These are phyloP conservation scores for Globisporangium parvum DNA, from an alignment of 352 stramenopile genomes.

Conservation along the genomic window DNA sequence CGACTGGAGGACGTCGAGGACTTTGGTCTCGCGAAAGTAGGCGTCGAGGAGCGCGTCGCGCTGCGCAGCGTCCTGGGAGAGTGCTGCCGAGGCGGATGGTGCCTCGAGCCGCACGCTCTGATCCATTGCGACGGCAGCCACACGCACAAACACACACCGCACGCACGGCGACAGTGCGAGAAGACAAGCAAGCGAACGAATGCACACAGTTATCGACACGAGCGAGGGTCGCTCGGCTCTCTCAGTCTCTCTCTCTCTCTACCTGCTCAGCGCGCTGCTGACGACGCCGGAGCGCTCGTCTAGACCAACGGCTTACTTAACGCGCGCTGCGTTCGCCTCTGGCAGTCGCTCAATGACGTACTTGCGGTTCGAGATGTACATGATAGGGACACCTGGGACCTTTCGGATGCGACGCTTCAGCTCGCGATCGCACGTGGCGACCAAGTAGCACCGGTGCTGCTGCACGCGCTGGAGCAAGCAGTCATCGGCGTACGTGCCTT, in stretches of 20 bases:
- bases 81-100: constrained; percentile 3
- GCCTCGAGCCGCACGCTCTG: no score
- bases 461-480: constrained; percentile 91
- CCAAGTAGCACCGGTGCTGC: constrained; percentile 98
- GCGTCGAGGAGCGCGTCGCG: constrained; percentile 30
- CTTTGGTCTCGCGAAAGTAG: constrained; percentile 33
- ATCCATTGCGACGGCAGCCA: no score
- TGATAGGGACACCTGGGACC: constrained; percentile 99
- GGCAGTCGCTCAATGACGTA: constrained; percentile 99
- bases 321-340: constrained; percentile 91
- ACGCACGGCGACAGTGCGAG: no score
- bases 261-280: constrained; percentile 9
- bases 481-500: constrained; percentile 99
- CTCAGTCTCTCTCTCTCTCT: neutral
- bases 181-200: no score
- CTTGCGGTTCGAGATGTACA: constrained; percentile 99
- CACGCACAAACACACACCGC: no score
- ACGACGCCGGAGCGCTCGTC: no score
- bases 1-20: constrained; percentile 29
- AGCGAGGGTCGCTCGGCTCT: neutral
- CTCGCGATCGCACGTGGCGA: constrained; percentile 99
- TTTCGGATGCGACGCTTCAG: constrained; percentile 98
- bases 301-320: constrained; percentile 74
- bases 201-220: no score
- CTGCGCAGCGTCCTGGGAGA: constrained; percentile 17